Evolutionary conservation across 177 flowering plant genomes (phyloP).

Genomic region (Vitis hybrid): DNA sequence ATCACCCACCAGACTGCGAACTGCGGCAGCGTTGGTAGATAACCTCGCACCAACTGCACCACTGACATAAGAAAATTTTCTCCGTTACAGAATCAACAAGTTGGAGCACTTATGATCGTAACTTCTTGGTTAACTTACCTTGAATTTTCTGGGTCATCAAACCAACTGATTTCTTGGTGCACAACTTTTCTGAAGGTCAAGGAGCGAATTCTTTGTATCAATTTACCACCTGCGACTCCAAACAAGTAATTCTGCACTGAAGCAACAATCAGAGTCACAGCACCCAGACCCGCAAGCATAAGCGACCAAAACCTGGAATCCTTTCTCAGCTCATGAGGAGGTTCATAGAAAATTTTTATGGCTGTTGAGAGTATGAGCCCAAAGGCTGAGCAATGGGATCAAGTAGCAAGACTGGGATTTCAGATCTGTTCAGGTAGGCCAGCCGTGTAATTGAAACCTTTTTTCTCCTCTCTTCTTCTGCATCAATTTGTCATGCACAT

Average conservation of each 20-base stretch:
- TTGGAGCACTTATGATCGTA: too few relatives aligned
- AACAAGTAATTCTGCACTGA: conserved; percentile 37
- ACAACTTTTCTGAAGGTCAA: conserved; percentile 39
- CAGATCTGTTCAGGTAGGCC: conserved; percentile 41
- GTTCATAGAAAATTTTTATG: conserved; percentile 36
- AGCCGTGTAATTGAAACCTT: conserved; percentile 30
- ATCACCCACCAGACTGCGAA: conserved; percentile 45
- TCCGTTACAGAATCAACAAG: too few relatives aligned
- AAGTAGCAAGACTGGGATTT: conserved; percentile 30
- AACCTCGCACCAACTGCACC: conserved; percentile 52
- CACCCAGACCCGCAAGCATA: conserved; percentile 31
- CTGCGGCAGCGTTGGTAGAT: conserved; percentile 40
- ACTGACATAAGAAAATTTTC: conserved; percentile 29
- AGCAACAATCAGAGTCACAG: conserved; percentile 7
- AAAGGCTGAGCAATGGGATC: conserved; percentile 35
- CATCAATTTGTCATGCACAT: too few relatives aligned
- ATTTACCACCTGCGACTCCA: conserved; percentile 33
- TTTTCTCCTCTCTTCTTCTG: not conserved
- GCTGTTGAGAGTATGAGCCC: conserved; percentile 33
- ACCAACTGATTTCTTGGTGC: conserved; percentile 40
- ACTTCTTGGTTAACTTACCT: conserved; percentile 15
- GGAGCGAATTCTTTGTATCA: conserved; percentile 39
- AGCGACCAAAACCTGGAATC: conserved; percentile 40
- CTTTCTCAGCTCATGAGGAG: conserved; percentile 22
- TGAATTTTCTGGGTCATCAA: conserved; percentile 33